Conservation (phyloP, 768 basidiomycete species). For the Pisolithus orientalis region DNA sequence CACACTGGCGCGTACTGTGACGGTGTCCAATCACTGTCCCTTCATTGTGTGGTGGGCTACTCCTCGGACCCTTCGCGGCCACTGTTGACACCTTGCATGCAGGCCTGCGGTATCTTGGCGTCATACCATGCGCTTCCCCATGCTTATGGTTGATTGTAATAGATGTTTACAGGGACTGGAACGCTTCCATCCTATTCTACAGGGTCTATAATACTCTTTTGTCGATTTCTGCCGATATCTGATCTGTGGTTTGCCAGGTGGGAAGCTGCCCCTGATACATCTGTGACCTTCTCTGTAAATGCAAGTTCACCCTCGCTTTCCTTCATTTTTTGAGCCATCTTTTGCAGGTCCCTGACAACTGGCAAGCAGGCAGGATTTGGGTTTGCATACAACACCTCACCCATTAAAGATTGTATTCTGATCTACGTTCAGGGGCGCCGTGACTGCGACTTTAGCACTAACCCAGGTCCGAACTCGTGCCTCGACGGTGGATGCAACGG, state of each 20-base stretch:
- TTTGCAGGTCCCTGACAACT: conserved; percentile 45
- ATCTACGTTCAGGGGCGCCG: conserved; percentile 32
- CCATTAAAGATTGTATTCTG: not conserved
- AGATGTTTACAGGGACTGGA: conserved; percentile 54
- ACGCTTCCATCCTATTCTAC: conserved; percentile 34
- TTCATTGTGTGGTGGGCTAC: conserved; percentile 52
- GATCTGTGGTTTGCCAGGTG: conserved; percentile 10
- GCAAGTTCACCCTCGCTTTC: not conserved
- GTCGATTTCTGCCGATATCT: not conserved
- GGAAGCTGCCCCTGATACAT: conserved; percentile 17
- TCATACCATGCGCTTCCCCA: not conserved
- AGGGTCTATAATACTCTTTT: conserved; percentile 29
- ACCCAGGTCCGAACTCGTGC: conserved; percentile 47
- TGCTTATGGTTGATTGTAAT: not conserved
- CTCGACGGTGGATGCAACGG: conserved; percentile 58
- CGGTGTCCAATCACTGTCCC: conserved; percentile 50
- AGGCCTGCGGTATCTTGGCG: conserved; percentile 36
- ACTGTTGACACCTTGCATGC: not conserved
- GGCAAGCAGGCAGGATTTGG: conserved; percentile 58
- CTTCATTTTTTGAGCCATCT: not conserved
- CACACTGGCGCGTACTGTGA: conserved; percentile 42
- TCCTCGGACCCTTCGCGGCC: not conserved
- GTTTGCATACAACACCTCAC: conserved; percentile 18
- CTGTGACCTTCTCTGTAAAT: conserved; percentile 7
- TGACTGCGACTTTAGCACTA: conserved; percentile 50